Percentiles rank a stretch among this genome's conserved stretches.
Conservation (phyloP, 805 yeast species). For the Kuraishia hungarica region DNA sequence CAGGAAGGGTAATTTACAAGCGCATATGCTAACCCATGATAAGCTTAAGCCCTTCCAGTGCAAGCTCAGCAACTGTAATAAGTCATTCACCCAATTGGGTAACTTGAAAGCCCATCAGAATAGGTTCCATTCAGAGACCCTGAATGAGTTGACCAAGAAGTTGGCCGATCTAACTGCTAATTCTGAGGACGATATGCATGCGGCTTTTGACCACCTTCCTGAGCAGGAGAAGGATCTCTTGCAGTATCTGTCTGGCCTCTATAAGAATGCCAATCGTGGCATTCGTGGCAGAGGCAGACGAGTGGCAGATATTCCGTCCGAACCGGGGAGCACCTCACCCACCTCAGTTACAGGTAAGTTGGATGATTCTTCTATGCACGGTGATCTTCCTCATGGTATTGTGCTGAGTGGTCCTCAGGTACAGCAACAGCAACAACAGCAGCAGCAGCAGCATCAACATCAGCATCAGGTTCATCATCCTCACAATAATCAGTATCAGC, state of each 20-base stretch:
- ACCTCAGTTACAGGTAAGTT: not conserved
- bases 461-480: conserved; percentile 2
- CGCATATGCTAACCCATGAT: conserved; percentile 78
- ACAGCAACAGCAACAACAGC: conserved; percentile 2
- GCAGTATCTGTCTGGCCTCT: conserved; percentile 70
- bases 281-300: conserved; percentile 82
- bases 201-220: conserved; percentile 36
- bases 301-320: not conserved
- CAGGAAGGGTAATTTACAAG: conserved; percentile 86
- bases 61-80: conserved; percentile 72
- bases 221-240: conserved; percentile 59
- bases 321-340: not conserved
- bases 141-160: conserved; percentile 56
- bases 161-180: conserved; percentile 55
- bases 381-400: not conserved
- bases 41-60: conserved; percentile 74
- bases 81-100: conserved; percentile 85
- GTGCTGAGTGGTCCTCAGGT: not conserved
- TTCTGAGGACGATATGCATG: conserved; percentile 19
- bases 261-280: conserved; percentile 85
- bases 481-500: not conserved
- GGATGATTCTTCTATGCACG: not conserved
- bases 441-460: conserved; percentile 1
- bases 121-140: conserved; percentile 69
- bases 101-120: conserved; percentile 93